Percentiles rank a stretch among this genome's conserved stretches.
These are phyloP conservation scores for Rosa multiflora DNA, from an alignment of 306 rosid genomes.

Conservation along the genomic window DNA sequence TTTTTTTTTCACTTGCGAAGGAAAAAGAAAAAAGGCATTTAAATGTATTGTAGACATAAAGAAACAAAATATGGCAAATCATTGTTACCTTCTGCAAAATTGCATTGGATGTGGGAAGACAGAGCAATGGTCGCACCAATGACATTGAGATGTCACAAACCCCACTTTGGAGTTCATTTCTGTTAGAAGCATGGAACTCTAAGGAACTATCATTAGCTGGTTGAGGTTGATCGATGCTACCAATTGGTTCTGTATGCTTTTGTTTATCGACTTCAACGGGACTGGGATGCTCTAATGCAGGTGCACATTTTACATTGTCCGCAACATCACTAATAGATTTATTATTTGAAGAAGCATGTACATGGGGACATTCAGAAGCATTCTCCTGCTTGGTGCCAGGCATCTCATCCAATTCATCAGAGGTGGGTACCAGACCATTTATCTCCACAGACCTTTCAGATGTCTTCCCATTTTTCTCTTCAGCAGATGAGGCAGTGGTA, in stretches of 20 bases:
- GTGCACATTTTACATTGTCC: slow-evolving; percentile 21
- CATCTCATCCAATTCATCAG: slow-evolving; percentile 34
- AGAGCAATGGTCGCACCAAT: slow-evolving; percentile 39
- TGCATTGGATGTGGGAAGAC: slow-evolving; percentile 33
- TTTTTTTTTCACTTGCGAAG: no score
- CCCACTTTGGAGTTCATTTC: slow-evolving; percentile 31
- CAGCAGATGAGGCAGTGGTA: slow-evolving; percentile 25
- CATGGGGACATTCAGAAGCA: slow-evolving; percentile 27
- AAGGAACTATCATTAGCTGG: slow-evolving; percentile 34
- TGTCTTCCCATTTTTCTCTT: slow-evolving; percentile 28
- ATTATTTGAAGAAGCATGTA: slow-evolving; percentile 28
- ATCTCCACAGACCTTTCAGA: slow-evolving; percentile 26
- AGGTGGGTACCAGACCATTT: slow-evolving; percentile 28
- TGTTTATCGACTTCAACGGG: slow-evolving; percentile 30
- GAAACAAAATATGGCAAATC: slow-evolving; percentile 26
- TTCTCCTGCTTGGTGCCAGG: slow-evolving; percentile 39
- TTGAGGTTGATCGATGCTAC: slow-evolving; percentile 27
- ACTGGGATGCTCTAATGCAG: slow-evolving; percentile 28
- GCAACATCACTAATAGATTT: slow-evolving; percentile 25
- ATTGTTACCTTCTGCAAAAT: slow-evolving; percentile 52
- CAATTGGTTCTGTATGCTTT: slow-evolving; percentile 29
- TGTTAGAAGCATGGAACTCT: slow-evolving; percentile 39
- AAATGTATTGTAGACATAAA: slow-evolving; percentile 28
- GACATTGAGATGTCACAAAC: slow-evolving; percentile 35
- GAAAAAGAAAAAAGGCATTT: background rate